Percentiles rank a stretch among this genome's conserved stretches.
Conservation (phyloP, 352 stramenopile species). For the Phytophthora hibernalis region DNA sequence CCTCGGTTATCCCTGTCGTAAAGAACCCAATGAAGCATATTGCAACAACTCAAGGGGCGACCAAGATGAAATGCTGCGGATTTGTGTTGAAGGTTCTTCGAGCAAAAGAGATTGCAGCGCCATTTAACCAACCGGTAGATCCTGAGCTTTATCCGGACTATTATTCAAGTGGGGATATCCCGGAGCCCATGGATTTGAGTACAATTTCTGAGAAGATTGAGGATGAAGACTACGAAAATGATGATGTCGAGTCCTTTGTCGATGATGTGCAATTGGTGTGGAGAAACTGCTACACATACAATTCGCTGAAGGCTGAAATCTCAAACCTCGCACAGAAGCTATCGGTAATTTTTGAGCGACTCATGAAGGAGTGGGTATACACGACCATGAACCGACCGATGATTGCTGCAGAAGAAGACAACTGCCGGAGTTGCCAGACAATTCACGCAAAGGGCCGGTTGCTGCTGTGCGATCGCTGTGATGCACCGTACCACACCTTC, state of each 20-base stretch:
- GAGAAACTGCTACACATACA: slow-evolving; percentile 90
- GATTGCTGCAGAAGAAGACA: slow-evolving; percentile 78
- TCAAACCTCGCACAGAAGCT: slow-evolving; percentile 79
- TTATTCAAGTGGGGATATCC: slow-evolving; percentile 71
- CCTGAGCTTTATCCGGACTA: slow-evolving; percentile 87
- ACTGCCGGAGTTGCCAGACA: slow-evolving; percentile 78
- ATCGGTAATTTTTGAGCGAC: slow-evolving; percentile 74
- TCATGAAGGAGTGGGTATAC: slow-evolving; percentile 87
- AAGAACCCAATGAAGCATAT: slow-evolving; percentile 69
- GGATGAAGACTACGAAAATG: slow-evolving; percentile 87
- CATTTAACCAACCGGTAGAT: slow-evolving; percentile 89
- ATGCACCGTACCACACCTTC: slow-evolving; percentile 87
- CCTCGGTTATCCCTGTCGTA: slow-evolving; percentile 42
- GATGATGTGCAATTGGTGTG: slow-evolving; percentile 85
- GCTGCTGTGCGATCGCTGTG: slow-evolving; percentile 82
- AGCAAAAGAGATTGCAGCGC: slow-evolving; percentile 75
- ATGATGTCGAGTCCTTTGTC: slow-evolving; percentile 83
- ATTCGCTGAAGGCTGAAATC: slow-evolving; percentile 84
- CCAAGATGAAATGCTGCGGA: slow-evolving; percentile 70
- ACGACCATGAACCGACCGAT: slow-evolving; percentile 56
- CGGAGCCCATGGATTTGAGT: slow-evolving; percentile 82
- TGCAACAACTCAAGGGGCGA: slow-evolving; percentile 60
- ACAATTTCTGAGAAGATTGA: slow-evolving; percentile 87
- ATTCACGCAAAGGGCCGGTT: slow-evolving; percentile 72
- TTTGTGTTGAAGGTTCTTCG: slow-evolving; percentile 82